Percentiles rank a stretch among this genome's conserved stretches.
Conservation (phyloP, 1,284 basidiomycete species). For the Chondrostereum purpureum region DNA sequence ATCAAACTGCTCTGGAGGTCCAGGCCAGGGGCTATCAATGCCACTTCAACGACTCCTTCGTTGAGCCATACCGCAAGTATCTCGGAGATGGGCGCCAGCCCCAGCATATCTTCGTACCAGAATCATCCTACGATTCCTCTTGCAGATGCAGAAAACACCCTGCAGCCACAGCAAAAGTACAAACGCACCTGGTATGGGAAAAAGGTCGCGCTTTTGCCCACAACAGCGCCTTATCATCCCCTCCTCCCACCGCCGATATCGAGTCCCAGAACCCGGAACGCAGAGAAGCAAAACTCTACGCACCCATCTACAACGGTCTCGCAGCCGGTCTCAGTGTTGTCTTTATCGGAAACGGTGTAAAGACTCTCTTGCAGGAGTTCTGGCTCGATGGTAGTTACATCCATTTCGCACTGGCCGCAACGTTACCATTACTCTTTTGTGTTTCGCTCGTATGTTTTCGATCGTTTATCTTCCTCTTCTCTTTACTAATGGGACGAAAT, state of each 20-base stretch:
- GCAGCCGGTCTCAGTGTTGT: slow-evolving; percentile 51
- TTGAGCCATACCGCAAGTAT: neutral
- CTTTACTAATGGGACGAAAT: neutral
- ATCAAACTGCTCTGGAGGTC: slow-evolving; percentile 73
- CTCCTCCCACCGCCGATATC: slow-evolving; percentile 5
- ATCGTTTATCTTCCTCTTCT: neutral
- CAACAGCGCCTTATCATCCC: neutral
- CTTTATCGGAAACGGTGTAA: slow-evolving; percentile 41
- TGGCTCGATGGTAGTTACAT: slow-evolving; percentile 55
- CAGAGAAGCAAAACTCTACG: slow-evolving; percentile 35
- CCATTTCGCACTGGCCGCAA: slow-evolving; percentile 58
- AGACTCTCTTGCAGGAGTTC: slow-evolving; percentile 56
- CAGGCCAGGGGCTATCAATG: slow-evolving; percentile 23
- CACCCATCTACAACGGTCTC: slow-evolving; percentile 73
- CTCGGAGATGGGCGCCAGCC: neutral
- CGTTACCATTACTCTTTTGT: slow-evolving; percentile 63
- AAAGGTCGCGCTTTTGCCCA: slow-evolving; percentile 20
- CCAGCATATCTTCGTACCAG: slow-evolving; percentile 1
- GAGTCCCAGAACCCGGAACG: slow-evolving; percentile 15
- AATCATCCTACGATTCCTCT: slow-evolving; percentile 5
- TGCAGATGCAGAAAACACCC: neutral
- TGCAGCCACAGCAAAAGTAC: slow-evolving; percentile 8
- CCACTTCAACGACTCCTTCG: slow-evolving; percentile 16
- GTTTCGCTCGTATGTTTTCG: slow-evolving; percentile 54
- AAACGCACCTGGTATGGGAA: slow-evolving; percentile 36